Evolutionary conservation across 768 basidiomycete species (phyloP).

Genomic region (Suillus subluteus): DNA sequence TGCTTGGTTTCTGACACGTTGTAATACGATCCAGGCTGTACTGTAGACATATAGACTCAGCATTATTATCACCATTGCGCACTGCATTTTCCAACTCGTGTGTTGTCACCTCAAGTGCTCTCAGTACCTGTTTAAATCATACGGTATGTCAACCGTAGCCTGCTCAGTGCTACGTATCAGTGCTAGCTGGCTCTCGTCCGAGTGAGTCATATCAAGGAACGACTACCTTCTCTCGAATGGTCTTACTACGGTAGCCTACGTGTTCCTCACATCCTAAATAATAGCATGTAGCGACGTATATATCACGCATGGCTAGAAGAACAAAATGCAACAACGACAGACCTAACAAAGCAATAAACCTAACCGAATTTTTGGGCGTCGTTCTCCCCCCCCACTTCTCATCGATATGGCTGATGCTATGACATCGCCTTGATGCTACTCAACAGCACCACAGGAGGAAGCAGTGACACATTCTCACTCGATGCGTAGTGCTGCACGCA

Average conservation of each 20-base stretch:
- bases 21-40: background rate
- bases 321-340: background rate
- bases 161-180: no score
- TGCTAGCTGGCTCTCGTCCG: no score
- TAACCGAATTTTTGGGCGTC: background rate
- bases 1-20: background rate
- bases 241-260: no score
- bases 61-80: no score
- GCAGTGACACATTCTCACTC: constrained; percentile 88
- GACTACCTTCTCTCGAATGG: no score
- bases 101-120: no score
- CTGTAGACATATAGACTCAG: no score
- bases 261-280: no score
- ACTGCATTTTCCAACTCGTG: no score
- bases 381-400: background rate
- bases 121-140: no score
- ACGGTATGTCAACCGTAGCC: no score
- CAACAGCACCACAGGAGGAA: constrained; percentile 83
- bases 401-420: constrained; percentile 11
- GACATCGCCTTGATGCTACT: constrained; percentile 49
- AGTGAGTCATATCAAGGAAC: no score
- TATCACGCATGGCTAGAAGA: background rate
- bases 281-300: background rate
- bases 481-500: constrained; percentile 91
- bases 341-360: background rate